Evolutionary conservation across 441 rosid genomes (phyloP).

Genomic region (Viola pubescens): DNA sequence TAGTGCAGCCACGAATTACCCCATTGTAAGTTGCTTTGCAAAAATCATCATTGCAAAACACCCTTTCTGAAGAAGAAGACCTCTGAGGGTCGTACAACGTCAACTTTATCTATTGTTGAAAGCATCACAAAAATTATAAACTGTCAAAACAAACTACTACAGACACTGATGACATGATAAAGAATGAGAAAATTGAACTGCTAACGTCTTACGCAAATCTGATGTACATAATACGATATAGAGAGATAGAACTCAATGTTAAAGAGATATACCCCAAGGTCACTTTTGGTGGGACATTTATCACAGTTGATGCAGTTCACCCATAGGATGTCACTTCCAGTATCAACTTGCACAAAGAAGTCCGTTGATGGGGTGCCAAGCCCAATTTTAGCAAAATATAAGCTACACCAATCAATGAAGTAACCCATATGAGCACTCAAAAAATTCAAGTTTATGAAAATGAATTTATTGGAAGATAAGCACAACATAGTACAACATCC

Average conservation of each 20-base stretch:
- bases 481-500: too few relatives aligned
- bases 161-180: not conserved
- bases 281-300: conserved; percentile 70
- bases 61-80: conserved; percentile 41
- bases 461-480: too few relatives aligned
- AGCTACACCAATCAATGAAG: conserved; percentile 36
- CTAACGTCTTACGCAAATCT: not conserved
- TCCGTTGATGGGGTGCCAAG: conserved; percentile 70
- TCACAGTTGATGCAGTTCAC: conserved; percentile 72
- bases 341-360: conserved; percentile 81
- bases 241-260: conserved; percentile 3
- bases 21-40: conserved; percentile 48
- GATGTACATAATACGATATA: not conserved
- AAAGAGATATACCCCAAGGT: conserved; percentile 52
- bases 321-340: conserved; percentile 92
- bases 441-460: not conserved
- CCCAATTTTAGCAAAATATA: conserved; percentile 74
- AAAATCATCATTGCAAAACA: conserved; percentile 53
- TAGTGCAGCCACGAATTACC: conserved; percentile 51
- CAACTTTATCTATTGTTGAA: conserved; percentile 43
- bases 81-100: conserved; percentile 46
- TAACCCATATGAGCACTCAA: conserved; percentile 19
- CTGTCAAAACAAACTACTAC: not conserved
- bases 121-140: conserved; percentile 1
- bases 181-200: not conserved